A percentile compares a stretch with the other conserved stretches of the same genome.
These are phyloP conservation scores for Beverwykella pulmonaria DNA, from an alignment of 495 filamentous ascomycete species.

Conservation along the genomic window DNA sequence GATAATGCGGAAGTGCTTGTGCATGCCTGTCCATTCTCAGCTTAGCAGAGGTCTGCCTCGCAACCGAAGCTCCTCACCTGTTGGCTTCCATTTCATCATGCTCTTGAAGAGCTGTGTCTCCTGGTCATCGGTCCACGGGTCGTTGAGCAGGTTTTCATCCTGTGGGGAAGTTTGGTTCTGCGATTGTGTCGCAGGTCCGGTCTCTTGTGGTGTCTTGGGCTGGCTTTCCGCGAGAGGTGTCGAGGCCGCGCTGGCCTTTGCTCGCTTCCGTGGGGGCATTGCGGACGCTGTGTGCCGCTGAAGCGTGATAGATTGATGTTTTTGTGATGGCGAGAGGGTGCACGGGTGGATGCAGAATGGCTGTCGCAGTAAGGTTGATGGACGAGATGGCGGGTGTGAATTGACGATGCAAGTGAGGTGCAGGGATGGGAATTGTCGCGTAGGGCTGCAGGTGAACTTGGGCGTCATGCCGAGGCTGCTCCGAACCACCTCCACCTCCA, in stretches of 20 bases:
- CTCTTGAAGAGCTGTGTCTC: slow-evolving; percentile 88
- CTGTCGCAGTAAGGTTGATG: neutral
- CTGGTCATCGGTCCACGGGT: slow-evolving; percentile 94
- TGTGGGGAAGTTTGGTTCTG: slow-evolving; percentile 28
- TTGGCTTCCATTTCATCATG: slow-evolving; percentile 89
- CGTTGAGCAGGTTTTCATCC: slow-evolving; percentile 53
- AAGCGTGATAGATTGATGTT: neutral
- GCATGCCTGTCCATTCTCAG: slow-evolving; percentile 67
- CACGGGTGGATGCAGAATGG: neutral
- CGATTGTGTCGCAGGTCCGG: slow-evolving; percentile 11
- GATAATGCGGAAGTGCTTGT: slow-evolving; percentile 97
- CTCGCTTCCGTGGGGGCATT: slow-evolving; percentile 41
- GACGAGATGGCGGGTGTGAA: no score
- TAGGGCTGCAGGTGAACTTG: slow-evolving; percentile 19
- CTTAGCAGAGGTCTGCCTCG: neutral
- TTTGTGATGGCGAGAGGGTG: neutral
- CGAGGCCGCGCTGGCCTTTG: slow-evolving; percentile 39
- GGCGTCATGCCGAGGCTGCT: slow-evolving; percentile 26
- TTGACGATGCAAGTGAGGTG: neutral
- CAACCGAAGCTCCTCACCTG: slow-evolving; percentile 57
- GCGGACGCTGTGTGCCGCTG: neutral
- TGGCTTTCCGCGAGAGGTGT: slow-evolving; percentile 39
- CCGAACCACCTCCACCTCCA: slow-evolving; percentile 8
- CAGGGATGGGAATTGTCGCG: neutral
- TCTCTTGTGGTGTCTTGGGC: slow-evolving; percentile 37